phyloP scores from a whole-genome alignment of 225 moss, liverwort and hornwort species.

The Pleurozium schreberi region DNA sequence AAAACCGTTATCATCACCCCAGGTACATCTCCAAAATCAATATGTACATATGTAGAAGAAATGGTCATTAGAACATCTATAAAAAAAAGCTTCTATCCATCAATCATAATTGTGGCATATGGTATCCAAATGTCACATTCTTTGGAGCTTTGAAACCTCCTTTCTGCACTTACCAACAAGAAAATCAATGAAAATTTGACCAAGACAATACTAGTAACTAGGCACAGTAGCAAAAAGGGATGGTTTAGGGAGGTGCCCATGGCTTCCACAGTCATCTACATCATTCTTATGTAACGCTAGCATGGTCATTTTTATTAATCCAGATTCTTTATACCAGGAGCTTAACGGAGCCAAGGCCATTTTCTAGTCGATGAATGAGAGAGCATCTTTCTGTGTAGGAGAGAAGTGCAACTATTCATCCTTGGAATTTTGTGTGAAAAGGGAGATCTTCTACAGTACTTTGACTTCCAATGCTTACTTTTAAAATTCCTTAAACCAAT shows the following conservation, averaged over 20 bases:
- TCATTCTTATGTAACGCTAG: not conserved
- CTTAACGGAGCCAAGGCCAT: too few species aligned
- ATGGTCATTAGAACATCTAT: not conserved
- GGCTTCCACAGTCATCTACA: not conserved
- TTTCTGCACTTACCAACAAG: not conserved
- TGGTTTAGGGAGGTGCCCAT: accelerated
- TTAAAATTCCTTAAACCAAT: too few species aligned
- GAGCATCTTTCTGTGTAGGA: too few species aligned
- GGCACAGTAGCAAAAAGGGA: not conserved
- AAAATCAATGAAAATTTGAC: not conserved
- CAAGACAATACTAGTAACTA: too few species aligned
- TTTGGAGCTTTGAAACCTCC: not conserved
- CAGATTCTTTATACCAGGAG: not conserved
- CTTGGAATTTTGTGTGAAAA: too few species aligned
- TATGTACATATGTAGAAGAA: not conserved
- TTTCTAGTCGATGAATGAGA: too few species aligned
- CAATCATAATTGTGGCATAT: not conserved
- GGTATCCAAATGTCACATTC: not conserved
- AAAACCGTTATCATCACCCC: accelerated
- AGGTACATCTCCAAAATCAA: not conserved
- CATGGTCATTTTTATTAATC: not conserved
- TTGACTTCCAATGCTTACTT: too few species aligned
- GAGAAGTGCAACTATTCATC: too few species aligned
- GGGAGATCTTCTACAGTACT: too few species aligned
- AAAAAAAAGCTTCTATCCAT: not conserved